These are phyloP conservation scores for Saccharomycopsis amapae DNA, from an alignment of 805 yeast species.

Conservation along the genomic window DNA sequence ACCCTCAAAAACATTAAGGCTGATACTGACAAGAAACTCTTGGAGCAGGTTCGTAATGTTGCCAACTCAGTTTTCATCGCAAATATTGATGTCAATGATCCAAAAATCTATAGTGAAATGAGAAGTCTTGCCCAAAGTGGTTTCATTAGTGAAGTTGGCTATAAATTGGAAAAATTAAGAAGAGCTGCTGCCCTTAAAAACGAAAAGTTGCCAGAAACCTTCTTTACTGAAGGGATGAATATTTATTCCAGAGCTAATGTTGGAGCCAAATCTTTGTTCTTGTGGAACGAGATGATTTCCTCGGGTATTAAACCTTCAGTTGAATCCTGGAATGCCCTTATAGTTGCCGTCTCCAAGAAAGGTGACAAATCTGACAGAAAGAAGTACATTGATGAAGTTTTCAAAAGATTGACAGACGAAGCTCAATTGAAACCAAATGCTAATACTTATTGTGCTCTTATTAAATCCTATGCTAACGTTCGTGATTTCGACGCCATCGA, in stretches of 20 bases:
- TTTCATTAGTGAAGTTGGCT: constrained; percentile 1
- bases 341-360: constrained; percentile 37
- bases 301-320: constrained; percentile 36
- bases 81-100: constrained; percentile 3
- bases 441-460: constrained; percentile 40
- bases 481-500: constrained; percentile 32
- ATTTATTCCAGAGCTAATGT: constrained; percentile 34
- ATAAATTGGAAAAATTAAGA: constrained; percentile 23
- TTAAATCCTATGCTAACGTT: constrained; percentile 43
- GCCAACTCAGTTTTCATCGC: background rate
- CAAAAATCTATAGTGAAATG: constrained; percentile 21
- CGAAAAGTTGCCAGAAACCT: constrained; percentile 33
- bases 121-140: constrained; percentile 21
- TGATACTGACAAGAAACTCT: background rate
- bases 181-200: constrained; percentile 26
- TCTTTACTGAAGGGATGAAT: constrained; percentile 40
- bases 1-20: background rate
- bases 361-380: constrained; percentile 26
- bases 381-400: constrained; percentile 35
- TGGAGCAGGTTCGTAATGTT: background rate
- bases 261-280: constrained; percentile 33
- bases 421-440: constrained; percentile 32
- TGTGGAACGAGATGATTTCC: constrained; percentile 45
- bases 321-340: constrained; percentile 53
- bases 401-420: constrained; percentile 27